These are phyloP conservation scores for Saccharum spontaneum DNA, from an alignment of 176 grass and related monocot genomes.

Conservation along the genomic window DNA sequence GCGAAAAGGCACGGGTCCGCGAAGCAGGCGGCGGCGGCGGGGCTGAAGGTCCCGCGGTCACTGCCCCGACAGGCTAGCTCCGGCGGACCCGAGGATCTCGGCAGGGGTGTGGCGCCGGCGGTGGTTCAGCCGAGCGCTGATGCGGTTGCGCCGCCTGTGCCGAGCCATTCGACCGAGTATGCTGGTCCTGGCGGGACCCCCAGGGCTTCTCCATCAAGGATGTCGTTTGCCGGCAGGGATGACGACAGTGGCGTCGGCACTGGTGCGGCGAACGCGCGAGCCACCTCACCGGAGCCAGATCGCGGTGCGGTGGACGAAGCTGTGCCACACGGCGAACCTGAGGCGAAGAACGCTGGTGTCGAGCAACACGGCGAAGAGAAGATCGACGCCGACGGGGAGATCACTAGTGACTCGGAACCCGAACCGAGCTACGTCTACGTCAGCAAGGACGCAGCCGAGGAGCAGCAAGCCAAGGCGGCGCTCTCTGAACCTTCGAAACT, in stretches of 20 bases:
- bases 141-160: background rate
- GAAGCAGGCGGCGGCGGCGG: background rate
- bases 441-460: conserved; percentile 30
- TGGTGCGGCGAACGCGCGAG: background rate
- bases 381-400: background rate
- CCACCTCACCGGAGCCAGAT: conserved; percentile 14
- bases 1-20: background rate
- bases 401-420: conserved; percentile 44
- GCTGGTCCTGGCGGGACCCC: background rate
- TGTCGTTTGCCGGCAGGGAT: background rate
- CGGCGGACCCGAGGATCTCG: background rate
- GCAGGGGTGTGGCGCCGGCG: background rate
- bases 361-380: background rate
- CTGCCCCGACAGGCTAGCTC: conserved; percentile 23
- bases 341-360: background rate
- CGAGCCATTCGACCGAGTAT: background rate
- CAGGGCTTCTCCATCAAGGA: background rate
- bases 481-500: background rate
- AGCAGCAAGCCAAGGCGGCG: background rate
- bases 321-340: background rate
- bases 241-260: background rate
- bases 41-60: conserved; percentile 29
- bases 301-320: background rate
- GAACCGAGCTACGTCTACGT: conserved; percentile 47
- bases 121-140: background rate